Base-by-base conservation (phyloP, 345 rosid genomes). In the Euclidium syriacum region DNA sequence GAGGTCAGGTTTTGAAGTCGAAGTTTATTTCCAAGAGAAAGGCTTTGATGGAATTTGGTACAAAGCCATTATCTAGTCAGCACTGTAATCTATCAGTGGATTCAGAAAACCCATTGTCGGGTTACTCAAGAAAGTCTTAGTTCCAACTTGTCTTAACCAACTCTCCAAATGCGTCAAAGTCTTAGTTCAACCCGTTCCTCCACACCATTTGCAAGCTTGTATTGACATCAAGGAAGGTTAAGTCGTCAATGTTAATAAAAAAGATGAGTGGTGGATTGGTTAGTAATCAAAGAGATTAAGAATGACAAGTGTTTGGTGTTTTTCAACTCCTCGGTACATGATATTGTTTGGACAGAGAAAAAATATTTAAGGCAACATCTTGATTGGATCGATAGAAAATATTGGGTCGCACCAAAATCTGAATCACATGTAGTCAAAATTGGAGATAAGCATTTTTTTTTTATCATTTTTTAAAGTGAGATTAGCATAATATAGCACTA, bases 241-340 rank as follows among this genome's bases (percentile, higher is more conserved):
- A n/a, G 34, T 68, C 18, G 82, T 82, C 10, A 82, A 79, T 34
- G 81, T 70, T 2, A 30, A 41, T 24, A 62, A 62, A 14, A 57
- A 58, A 32, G 72, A 79, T 47, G 82, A 74, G 7, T 82, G 84
- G 84, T 75, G 84, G 86, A 68, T 73, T 44, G 88, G 88, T 32
- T 78, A 51, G 75, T 81, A n/a, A 69, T 74, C 59, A 79, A 77
- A 73, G 62, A 77, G 52, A 36, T 78, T 2, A 68, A 67, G 1
- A 26, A 41, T 10, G 77, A 68, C 2, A 73, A 62, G 20, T 75
- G 29, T 12, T 55, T 68, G 56, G 78, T 79, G 64, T 81, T 43
- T 56, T 79, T 81, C 39, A 81, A 77, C 42, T 73, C 52, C 35
- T 81, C 79, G n/a, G n/a, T n/a, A 3, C 76, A 84, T 34, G 85